Conservation (phyloP, 2,329 filamentous ascomycete genomes). For the Paraphaeosphaeria minitans region DNA sequence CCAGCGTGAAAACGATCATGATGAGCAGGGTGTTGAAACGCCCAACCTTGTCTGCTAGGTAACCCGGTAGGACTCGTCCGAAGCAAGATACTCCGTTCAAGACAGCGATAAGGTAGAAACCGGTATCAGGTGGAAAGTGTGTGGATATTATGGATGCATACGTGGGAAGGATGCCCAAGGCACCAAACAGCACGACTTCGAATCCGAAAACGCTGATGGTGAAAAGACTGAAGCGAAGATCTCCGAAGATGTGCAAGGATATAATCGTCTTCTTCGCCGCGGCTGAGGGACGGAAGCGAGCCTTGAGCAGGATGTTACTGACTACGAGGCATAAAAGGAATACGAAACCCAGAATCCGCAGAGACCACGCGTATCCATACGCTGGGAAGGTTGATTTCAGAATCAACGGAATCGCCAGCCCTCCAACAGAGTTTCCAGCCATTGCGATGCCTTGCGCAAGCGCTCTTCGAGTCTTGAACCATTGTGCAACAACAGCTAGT, state of each 20-base stretch:
- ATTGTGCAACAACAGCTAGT: conserved; percentile 45
- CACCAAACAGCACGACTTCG: conserved; percentile 49
- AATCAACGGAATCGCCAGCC: conserved; percentile 45
- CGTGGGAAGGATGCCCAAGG: conserved; percentile 47
- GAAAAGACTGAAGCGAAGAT: conserved; percentile 42
- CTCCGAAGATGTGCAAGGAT: conserved; percentile 41
- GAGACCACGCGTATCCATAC: conserved; percentile 46
- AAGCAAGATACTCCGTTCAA: conserved; percentile 50
- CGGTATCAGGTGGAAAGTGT: conserved; percentile 38
- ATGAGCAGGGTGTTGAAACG: conserved; percentile 49
- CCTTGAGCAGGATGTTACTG: conserved; percentile 43
- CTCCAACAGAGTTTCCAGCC: conserved; percentile 43
- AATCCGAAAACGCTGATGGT: conserved; percentile 44
- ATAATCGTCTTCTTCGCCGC: conserved; percentile 42
- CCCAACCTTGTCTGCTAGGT: conserved; percentile 49
- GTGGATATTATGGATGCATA: conserved; percentile 48
- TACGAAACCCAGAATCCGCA: conserved; percentile 48
- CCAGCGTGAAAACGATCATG: conserved; percentile 41
- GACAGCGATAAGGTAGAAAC: conserved; percentile 46
- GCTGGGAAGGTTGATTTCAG: conserved; percentile 38
- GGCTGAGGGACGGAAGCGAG: conserved; percentile 37
- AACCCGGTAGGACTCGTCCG: conserved; percentile 48
- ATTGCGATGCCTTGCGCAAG: conserved; percentile 48
- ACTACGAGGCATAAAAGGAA: conserved; percentile 39
- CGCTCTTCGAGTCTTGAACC: conserved; percentile 46